A percentile compares a stretch with the other conserved stretches of the same genome.
Evolutionary conservation across 257 asterid species (phyloP).

Genomic region (Capsicum baccatum): DNA sequence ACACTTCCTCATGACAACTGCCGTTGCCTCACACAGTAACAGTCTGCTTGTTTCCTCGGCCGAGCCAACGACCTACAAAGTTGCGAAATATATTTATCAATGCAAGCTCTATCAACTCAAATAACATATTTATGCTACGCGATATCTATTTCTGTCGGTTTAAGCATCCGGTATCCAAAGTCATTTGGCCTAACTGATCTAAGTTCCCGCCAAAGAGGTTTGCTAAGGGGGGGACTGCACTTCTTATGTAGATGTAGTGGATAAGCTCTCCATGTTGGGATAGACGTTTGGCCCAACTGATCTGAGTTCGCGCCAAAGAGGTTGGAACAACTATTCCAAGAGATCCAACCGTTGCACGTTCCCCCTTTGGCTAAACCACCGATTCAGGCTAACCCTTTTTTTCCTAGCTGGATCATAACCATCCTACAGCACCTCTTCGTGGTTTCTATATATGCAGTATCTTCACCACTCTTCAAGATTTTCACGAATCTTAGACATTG

Average conservation of each 20-base stretch:
- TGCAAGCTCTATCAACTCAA: neutral
- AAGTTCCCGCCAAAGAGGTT: neutral
- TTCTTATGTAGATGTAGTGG: no score
- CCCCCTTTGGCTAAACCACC: neutral
- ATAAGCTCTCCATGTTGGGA: neutral
- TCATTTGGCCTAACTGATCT: neutral
- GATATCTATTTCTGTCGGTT: neutral
- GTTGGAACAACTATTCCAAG: neutral
- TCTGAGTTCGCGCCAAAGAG: no score
- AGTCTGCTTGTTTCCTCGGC: conserved; percentile 82
- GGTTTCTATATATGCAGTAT: neutral
- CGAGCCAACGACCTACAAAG: conserved; percentile 76
- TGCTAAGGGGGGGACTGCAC: neutral
- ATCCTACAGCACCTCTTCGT: neutral
- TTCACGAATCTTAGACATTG: neutral
- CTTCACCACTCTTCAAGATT: no score
- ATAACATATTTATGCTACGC: neutral
- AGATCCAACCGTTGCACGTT: neutral
- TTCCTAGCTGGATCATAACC: neutral
- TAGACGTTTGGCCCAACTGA: neutral
- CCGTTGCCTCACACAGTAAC: conserved; percentile 90
- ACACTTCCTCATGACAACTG: conserved; percentile 88
- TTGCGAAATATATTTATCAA: neutral
- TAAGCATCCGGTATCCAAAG: neutral
- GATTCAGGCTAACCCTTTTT: neutral